phyloP scores from a whole-genome alignment of 371 early-diverging fungal species.

The Rhizopus stolonifer region DNA sequence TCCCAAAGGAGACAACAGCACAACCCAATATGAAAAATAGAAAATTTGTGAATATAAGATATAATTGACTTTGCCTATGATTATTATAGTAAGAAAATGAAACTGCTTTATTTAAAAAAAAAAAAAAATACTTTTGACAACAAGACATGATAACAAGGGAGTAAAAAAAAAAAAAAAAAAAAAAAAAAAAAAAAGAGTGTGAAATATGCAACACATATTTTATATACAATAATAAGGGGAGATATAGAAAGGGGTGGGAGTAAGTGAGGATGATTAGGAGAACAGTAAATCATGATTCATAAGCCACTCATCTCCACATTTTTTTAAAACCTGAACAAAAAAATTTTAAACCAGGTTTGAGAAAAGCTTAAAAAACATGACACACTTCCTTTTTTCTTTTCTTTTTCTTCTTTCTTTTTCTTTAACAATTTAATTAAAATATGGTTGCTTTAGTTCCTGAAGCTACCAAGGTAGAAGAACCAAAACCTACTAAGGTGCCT shows the following conservation, averaged over 20 bases:
- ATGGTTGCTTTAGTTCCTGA: conserved; percentile 6
- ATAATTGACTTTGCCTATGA: conserved; percentile 34
- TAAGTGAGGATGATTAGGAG: not conserved
- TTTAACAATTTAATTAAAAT: not conserved
- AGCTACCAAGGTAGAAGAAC: conserved; percentile 6
- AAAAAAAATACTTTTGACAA: conserved; percentile 39
- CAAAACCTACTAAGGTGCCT: conserved; percentile 23
- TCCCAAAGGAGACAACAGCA: conserved; percentile 34
- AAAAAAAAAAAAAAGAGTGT: not conserved
- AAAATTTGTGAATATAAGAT: conserved; percentile 31
- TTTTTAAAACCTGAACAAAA: not conserved
- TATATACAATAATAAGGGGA: not conserved
- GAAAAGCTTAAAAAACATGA: conserved; percentile 3
- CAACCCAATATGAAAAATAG: conserved; percentile 38
- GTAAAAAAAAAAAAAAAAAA: not conserved
- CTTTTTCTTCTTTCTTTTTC: not conserved
- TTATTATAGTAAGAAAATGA: not conserved
- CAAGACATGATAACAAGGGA: conserved; percentile 27
- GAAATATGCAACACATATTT: not conserved
- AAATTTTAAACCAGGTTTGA: conserved; percentile 5
- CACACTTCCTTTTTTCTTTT: not conserved
- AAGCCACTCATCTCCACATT: not conserved
- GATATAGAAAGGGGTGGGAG: not conserved
- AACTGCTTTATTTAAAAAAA: no score
- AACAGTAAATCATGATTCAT: not conserved